Conservation (phyloP, 2,329 filamentous ascomycete genomes). For the Verruconis gallopava region DNA sequence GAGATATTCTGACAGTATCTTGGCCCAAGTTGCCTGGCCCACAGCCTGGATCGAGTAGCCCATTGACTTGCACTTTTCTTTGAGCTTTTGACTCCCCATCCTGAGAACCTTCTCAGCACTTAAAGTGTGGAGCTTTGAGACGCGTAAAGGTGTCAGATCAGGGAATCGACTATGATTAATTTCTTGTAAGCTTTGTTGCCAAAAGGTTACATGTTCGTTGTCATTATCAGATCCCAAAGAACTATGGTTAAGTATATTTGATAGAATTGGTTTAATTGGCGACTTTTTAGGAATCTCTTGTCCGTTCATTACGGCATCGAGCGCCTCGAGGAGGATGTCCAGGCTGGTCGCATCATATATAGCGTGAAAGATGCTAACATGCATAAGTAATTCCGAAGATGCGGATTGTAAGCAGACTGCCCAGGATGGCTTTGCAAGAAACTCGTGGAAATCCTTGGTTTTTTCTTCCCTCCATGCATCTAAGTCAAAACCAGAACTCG, state of each 20-base stretch:
- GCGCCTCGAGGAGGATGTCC: slow-evolving; percentile 47
- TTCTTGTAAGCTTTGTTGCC: slow-evolving; percentile 43
- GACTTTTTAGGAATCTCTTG: not conserved
- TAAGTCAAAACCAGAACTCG: not conserved
- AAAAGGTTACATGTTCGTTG: slow-evolving; percentile 39
- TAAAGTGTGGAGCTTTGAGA: not conserved
- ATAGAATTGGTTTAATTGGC: not conserved
- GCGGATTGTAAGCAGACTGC: slow-evolving; percentile 36
- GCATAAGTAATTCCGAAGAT: slow-evolving; percentile 19
- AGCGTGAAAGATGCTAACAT: slow-evolving; percentile 59
- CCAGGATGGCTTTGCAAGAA: slow-evolving; percentile 44
- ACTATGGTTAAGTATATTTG: slow-evolving; percentile 26
- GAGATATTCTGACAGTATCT: slow-evolving; percentile 60
- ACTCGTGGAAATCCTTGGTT: slow-evolving; percentile 29
- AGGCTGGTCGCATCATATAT: slow-evolving; percentile 76
- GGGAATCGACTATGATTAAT: slow-evolving; percentile 61
- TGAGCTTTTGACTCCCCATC: slow-evolving; percentile 34
- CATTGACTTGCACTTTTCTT: slow-evolving; percentile 39
- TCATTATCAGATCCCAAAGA: slow-evolving; percentile 13
- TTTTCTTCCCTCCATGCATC: slow-evolving; percentile 18
- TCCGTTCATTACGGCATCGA: slow-evolving; percentile 26
- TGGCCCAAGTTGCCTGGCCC: slow-evolving; percentile 66
- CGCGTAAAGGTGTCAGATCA: slow-evolving; percentile 50
- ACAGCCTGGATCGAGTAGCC: slow-evolving; percentile 66
- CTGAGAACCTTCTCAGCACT: not conserved